Evolutionary conservation across 345 rosid species (phyloP).

Genomic region (Gossypium turneri): DNA sequence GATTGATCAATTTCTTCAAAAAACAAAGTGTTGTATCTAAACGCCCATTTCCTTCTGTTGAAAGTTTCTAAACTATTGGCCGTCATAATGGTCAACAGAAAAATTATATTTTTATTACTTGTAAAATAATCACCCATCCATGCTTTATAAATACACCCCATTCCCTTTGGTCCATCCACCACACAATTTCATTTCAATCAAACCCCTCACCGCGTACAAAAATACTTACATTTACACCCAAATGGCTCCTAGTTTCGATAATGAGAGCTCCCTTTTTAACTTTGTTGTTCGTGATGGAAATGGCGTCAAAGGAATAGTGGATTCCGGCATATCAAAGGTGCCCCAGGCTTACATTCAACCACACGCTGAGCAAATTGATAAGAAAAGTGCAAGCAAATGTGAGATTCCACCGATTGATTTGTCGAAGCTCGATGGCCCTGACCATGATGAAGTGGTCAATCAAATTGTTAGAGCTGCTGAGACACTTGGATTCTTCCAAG

Average conservation of each 20-base stretch:
- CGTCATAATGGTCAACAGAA: not conserved
- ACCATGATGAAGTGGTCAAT: not conserved
- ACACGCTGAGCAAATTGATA: not conserved
- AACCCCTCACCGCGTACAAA: not conserved
- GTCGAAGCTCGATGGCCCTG: not conserved
- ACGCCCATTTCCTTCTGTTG: too few relatives aligned
- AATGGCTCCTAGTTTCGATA: not conserved
- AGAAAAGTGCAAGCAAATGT: not conserved
- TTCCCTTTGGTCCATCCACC: not conserved
- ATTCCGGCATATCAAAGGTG: not conserved
- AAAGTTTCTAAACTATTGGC: too few relatives aligned
- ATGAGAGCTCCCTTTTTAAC: not conserved
- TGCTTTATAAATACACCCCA: not conserved
- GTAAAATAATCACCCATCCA: not conserved
- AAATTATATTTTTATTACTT: not conserved
- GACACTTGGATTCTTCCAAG: slow-evolving; percentile 7
- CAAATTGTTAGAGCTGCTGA: not conserved
- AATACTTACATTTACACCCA: too few relatives aligned
- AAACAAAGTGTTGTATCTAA: too few relatives aligned
- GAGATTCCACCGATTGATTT: not conserved
- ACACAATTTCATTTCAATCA: not conserved
- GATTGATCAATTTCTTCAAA: too few relatives aligned
- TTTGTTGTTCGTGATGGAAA: not conserved
- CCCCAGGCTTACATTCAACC: not conserved
- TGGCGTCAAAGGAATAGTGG: not conserved